A percentile compares a stretch with the other conserved stretches of the same genome.
These are phyloP conservation scores for Stemphylium vesicarium DNA, from an alignment of 2,329 filamentous ascomycete genomes.

Conservation along the genomic window DNA sequence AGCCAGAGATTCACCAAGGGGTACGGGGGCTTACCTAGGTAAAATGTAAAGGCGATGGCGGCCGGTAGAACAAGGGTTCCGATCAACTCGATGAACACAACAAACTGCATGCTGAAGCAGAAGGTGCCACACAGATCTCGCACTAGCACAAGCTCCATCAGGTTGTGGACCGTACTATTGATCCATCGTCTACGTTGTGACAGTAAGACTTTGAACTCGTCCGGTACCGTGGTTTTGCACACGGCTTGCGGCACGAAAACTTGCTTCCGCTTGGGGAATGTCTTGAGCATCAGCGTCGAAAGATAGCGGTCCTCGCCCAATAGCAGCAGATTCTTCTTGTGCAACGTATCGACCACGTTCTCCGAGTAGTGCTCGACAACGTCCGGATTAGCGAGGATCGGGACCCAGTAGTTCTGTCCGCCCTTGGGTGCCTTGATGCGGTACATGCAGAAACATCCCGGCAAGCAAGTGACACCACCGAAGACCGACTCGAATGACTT, in stretches of 20 bases:
- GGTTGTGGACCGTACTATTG: slow-evolving; percentile 97
- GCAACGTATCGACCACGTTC: slow-evolving; percentile 96
- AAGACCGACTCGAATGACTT: slow-evolving; percentile 99
- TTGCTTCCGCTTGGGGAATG: slow-evolving; percentile 98
- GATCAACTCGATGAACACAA: slow-evolving; percentile 92
- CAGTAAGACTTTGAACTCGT: slow-evolving; percentile 87
- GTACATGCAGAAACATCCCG: slow-evolving; percentile 99
- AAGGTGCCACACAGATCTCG: slow-evolving; percentile 97
- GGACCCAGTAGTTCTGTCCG: slow-evolving; percentile 99
- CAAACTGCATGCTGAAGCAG: slow-evolving; percentile 99
- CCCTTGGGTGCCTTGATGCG: slow-evolving; percentile 99
- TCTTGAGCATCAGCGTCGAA: slow-evolving; percentile 96
- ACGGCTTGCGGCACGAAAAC: slow-evolving; percentile 98
- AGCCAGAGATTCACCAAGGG: neutral
- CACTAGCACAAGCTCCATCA: slow-evolving; percentile 96
- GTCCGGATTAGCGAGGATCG: slow-evolving; percentile 96
- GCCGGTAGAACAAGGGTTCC: slow-evolving; percentile 94
- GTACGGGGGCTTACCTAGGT: slow-evolving; percentile 73
- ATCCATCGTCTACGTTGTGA: slow-evolving; percentile 98
- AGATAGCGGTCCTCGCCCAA: slow-evolving; percentile 94
- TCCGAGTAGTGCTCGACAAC: slow-evolving; percentile 99
- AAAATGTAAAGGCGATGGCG: slow-evolving; percentile 95
- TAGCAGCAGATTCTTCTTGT: slow-evolving; percentile 94
- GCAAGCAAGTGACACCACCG: slow-evolving; percentile 97
- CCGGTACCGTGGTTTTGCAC: slow-evolving; percentile 97